Evolutionary conservation across 2,329 filamentous ascomycete genomes (phyloP), one percentile per base, ranked within the genome.

Genomic region (Daldinia sp.): DNA sequence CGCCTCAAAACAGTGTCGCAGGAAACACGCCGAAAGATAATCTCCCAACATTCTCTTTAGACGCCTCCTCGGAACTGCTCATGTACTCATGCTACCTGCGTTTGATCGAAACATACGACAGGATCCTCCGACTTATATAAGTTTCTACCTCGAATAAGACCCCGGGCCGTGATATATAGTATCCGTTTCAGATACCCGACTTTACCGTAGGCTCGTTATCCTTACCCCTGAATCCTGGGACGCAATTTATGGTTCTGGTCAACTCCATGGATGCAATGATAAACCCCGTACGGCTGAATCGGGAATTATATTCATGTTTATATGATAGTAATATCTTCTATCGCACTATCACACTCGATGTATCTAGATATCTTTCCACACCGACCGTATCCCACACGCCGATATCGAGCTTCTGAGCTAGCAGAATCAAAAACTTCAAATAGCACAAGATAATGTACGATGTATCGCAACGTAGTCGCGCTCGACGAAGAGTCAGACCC

Each of bases 91-190:
- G 45, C 15, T 49, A 49, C 17, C 45, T 49, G 1, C 45, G 45
- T 17, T 49, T 49, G 10, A 30, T 49, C 23, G 45, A 49, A 13
- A 49, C 15, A 3, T 49, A 49, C 45, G 45, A 49, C 45, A 32
- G 27, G 15, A 21, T 49, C 27, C 27, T 49, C 15, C 37, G 37
- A 13, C 37, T 39, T 10, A 10, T 39, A 39, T 2, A 39, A 13
- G 17, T 10, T 4, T 19, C 17, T 11, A 10, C 8, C 17, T 1
- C 17, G 9, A 9, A 39, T 4, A 19, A 10, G 5, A 10, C 37
- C 4, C 15, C 17, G 19, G 11, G 11, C 37, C 2, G 9, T 5
- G 3, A 3, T 13, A 23, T 23, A 9, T 17, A 21, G 3, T 39
- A 21, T 10, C 37, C 37, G 17, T 39, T 39, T 13, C 9, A 23